These are phyloP conservation scores for Cryptosporidium ryanae DNA, from an alignment of 169 alveolate genomes.

Conservation along the genomic window DNA sequence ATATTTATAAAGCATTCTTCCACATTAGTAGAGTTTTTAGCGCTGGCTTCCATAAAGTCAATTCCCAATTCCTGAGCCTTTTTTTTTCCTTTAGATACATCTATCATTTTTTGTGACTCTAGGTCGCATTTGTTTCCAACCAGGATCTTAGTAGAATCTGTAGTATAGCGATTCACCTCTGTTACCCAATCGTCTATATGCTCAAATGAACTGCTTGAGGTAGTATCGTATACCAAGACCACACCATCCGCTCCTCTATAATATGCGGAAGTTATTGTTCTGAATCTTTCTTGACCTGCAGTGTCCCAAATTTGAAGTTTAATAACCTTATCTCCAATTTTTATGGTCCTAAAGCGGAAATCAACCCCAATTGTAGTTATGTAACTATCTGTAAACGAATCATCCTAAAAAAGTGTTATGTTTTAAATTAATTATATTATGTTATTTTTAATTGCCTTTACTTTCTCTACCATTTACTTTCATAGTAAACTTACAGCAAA, in stretches of 20 bases:
- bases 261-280: slow-evolving; percentile 95
- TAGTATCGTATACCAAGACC: slow-evolving; percentile 92
- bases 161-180: slow-evolving; percentile 94
- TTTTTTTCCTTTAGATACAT: slow-evolving; percentile 30
- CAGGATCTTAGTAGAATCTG: slow-evolving; percentile 91
- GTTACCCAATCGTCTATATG: slow-evolving; percentile 92
- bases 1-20: slow-evolving; percentile 62
- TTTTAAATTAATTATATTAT: not conserved
- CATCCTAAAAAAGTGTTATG: slow-evolving; percentile 80
- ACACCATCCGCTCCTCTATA: slow-evolving; percentile 97
- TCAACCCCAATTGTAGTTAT: slow-evolving; percentile 94
- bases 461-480: not conserved
- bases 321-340: slow-evolving; percentile 90
- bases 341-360: slow-evolving; percentile 91
- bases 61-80: slow-evolving; percentile 48
- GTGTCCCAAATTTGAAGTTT: slow-evolving; percentile 97
- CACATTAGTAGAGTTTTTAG: slow-evolving; percentile 70
- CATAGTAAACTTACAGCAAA: slow-evolving; percentile 85
- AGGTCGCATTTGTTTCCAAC: slow-evolving; percentile 96
- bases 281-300: slow-evolving; percentile 97
- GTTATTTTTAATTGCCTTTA: not conserved
- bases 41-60: slow-evolving; percentile 71
- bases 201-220: slow-evolving; percentile 84
- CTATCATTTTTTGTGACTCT: slow-evolving; percentile 57
- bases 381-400: slow-evolving; percentile 89